These are phyloP conservation scores for Colletotrichum sojae DNA, from an alignment of 2,329 filamentous ascomycete genomes.

Conservation along the genomic window DNA sequence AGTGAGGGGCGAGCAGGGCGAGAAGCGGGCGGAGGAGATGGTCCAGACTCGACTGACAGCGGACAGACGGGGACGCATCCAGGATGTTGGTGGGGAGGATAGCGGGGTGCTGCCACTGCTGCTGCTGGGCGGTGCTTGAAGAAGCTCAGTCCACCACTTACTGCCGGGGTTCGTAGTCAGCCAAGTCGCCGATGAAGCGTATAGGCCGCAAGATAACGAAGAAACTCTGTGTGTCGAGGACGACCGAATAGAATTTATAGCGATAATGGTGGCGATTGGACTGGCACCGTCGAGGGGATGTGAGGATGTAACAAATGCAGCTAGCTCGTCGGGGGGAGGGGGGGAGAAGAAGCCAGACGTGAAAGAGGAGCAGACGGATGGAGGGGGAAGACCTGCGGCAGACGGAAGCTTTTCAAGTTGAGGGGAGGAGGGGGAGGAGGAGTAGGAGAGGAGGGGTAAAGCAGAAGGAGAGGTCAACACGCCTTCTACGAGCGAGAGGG, in stretches of 20 bases:
- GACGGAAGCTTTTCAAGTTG: slow-evolving; percentile 13
- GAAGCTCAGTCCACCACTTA: slow-evolving; percentile 37
- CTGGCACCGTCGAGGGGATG: neutral
- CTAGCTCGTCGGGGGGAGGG: neutral
- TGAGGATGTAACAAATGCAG: slow-evolving; percentile 6
- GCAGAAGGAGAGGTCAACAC: slow-evolving; percentile 12
- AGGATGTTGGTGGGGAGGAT: slow-evolving; percentile 36
- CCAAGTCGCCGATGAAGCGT: slow-evolving; percentile 5
- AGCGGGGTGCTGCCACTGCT: slow-evolving; percentile 20
- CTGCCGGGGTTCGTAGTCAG: slow-evolving; percentile 29
- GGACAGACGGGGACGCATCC: slow-evolving; percentile 30
- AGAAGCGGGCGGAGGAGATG: slow-evolving; percentile 16
- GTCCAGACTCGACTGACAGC: slow-evolving; percentile 32
- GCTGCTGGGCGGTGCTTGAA: slow-evolving; percentile 31
- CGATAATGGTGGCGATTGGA: slow-evolving; percentile 2
- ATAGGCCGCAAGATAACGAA: neutral
- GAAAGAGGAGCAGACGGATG: neutral
- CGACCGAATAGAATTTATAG: slow-evolving; percentile 3
- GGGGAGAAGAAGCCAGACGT: slow-evolving; percentile 7
- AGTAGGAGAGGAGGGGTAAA: slow-evolving; percentile 25
- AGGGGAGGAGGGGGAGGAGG: slow-evolving; percentile 3
- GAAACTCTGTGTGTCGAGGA: neutral
- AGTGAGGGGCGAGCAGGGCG: slow-evolving; percentile 3
- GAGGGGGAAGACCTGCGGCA: slow-evolving; percentile 2
- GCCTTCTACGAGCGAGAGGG: slow-evolving; percentile 5